Base-by-base conservation (phyloP, 1,284 basidiomycete species). In the Ceratobasidium sp. region DNA sequence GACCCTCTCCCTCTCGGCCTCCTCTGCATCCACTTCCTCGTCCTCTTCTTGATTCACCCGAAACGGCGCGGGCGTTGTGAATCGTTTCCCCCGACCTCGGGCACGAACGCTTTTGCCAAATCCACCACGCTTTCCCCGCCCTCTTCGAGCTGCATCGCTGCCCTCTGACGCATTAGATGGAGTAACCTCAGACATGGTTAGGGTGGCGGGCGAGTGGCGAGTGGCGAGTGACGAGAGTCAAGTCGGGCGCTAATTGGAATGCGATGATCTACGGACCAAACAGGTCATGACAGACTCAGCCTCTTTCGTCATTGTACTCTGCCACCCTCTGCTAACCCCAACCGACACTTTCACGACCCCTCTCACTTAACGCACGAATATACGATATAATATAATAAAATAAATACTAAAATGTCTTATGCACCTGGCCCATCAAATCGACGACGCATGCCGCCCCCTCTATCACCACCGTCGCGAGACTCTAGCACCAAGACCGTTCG, bases 1-100 rank as follows among this genome's bases (percentile, higher is more conserved):
- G 54, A 36, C 56, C 53, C 71, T 59, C 44, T 73, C 57, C 59
- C 59, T 48, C 48, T 73, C 71, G 1, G n/a, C 57, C 17, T 73
- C 71, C 62, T 73, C 71, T 45, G 62, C 71, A 36, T 73, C 71
- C 7, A 73, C n/a, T 24, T 72, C 67, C 36, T 72, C 59, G 14
- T 63, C 71, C 36, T 73, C 59, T 36, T 73, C 71, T n/a, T 62
- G 29, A 36, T 60, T 47, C 15, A 48, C 45, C 24, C 71, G 71
- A 54, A 73, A 73, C 45, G 71, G 71, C 59, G 71, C 71, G 11
- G 71, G 71, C 4, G 71, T 73, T 11, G 71, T 73, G 22, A 73
- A 73, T 24, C 71, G 33, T 44, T 73, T 73, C 3, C 71, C 71
- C 6, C 71, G 71, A 2, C 71, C 71, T 24, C 71, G 44, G 19